Evolutionary conservation across 345 rosid genomes (phyloP), one percentile per base, ranked within the genome.

Genomic region (Durio zibethinus): DNA sequence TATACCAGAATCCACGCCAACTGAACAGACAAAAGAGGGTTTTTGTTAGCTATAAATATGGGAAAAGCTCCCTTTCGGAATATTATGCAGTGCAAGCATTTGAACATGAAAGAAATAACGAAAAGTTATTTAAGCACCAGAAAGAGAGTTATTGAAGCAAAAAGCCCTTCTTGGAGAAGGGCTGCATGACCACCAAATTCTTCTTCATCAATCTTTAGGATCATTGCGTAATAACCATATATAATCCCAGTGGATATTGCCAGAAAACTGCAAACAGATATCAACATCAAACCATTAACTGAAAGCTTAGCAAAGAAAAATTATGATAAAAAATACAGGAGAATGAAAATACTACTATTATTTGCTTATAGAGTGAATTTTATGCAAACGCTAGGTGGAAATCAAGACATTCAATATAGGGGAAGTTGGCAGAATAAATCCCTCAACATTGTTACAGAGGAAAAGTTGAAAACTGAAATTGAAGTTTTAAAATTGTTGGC

Each of bases 81-180:
- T 62, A 36, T 27, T 14, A 1, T 11, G 69, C 50, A 38, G 33
- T 27, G 16, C 18, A 1, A 18, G 48, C 36, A 23, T 64, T 54
- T 47, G 27, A 54, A 53, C 45, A 25, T 27, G 77, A 68, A 78
- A 79, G 36, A 53, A 60, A 73, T 64, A 10, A 42, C 40, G 1
- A 64, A 21, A 62, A 11, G 79, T 73, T 43, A 74, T 60, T 1
- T 54, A 40, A 56, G 14, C 85, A 94, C 99, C 99, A 96, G 87
- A 80, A 93, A 96, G 73, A 95, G 92, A 73, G 97, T 92, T 63
- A 92, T 59, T 0, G 99, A 95, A 0, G 98, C 99, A 76, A 91
- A 92, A 67, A 96, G 90, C 20, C 99, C 98, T 83, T 96, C 95
- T 84, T 94, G 99, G 76, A 95, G 98, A 54, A 95, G 94, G 25